Evolutionary conservation across 495 filamentous ascomycete genomes (phyloP).

Genomic region (Xanthoparmelia taractica): DNA sequence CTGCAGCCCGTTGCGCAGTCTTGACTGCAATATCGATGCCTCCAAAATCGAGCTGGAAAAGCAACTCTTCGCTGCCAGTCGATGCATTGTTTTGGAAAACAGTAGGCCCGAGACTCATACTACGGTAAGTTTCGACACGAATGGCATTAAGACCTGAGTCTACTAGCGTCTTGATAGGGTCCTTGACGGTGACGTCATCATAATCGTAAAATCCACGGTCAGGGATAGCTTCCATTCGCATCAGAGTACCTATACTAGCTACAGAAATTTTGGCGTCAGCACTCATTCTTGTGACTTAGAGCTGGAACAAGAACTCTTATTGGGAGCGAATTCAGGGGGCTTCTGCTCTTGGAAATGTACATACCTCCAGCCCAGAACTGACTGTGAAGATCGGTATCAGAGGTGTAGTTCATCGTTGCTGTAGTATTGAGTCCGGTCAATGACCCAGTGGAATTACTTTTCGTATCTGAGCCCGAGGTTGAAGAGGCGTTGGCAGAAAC

Average conservation of each 20-base stretch:
- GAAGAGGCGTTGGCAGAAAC: background rate
- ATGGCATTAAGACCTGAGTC: conserved; percentile 23
- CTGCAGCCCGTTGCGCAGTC: conserved; percentile 18
- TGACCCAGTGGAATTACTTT: background rate
- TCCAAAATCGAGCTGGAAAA: conserved; percentile 19
- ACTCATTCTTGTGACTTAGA: too few species aligned
- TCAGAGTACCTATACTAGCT: conserved; percentile 17
- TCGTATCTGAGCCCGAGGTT: background rate
- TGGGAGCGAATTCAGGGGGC: too few species aligned
- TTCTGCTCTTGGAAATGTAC: too few species aligned
- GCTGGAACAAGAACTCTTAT: too few species aligned
- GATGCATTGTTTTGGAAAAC: conserved; percentile 11
- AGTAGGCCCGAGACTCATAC: conserved; percentile 15
- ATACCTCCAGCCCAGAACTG: conserved; percentile 19
- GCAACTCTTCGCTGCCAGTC: conserved; percentile 15
- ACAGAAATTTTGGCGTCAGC: too few species aligned
- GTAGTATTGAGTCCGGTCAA: background rate
- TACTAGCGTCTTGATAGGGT: conserved; percentile 22
- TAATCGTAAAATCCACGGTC: conserved; percentile 22
- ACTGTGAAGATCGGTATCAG: conserved; percentile 8
- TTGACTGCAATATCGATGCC: conserved; percentile 23
- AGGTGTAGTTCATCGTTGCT: background rate
- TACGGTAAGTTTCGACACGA: conserved; percentile 15
- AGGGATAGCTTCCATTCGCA: conserved; percentile 21
- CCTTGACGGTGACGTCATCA: conserved; percentile 23